These are phyloP conservation scores for Pseudonitzschia delicatissima DNA, from an alignment of 108 stramenopile species.

Conservation along the genomic window DNA sequence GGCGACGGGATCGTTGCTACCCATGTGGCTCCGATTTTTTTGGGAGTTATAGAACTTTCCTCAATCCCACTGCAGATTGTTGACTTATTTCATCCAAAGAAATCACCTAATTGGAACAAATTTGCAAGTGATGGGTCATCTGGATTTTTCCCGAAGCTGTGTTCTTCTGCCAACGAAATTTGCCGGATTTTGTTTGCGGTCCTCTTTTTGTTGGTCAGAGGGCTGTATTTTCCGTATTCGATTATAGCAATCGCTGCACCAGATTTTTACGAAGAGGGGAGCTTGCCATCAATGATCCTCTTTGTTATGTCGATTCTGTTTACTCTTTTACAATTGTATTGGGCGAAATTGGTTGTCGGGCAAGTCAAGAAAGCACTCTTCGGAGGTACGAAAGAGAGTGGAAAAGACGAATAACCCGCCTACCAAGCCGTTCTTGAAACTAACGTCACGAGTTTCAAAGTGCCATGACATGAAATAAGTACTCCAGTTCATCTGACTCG, in stretches of 20 bases:
- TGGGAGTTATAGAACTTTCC: slow-evolving; percentile 67
- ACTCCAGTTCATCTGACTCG: no score
- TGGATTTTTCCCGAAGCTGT: slow-evolving; percentile 7
- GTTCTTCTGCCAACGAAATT: slow-evolving; percentile 31
- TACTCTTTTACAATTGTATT: slow-evolving; percentile 48
- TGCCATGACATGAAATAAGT: no score
- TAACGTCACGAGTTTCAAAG: no score
- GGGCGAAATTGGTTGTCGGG: slow-evolving; percentile 46
- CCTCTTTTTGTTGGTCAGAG: slow-evolving; percentile 46
- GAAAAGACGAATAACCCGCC: background rate
- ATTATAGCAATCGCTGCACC: slow-evolving; percentile 29
- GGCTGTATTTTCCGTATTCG: slow-evolving; percentile 57
- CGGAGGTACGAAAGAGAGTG: background rate
- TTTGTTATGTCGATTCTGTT: slow-evolving; percentile 36
- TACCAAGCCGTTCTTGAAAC: no score
- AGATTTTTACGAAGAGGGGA: slow-evolving; percentile 28
- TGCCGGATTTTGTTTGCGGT: slow-evolving; percentile 50
- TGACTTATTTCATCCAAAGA: slow-evolving; percentile 67
- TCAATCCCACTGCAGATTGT: slow-evolving; percentile 56
- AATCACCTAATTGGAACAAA: slow-evolving; percentile 38
- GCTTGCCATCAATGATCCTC: slow-evolving; percentile 21
- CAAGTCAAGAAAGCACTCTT: slow-evolving; percentile 38
- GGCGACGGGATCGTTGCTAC: slow-evolving; percentile 22
- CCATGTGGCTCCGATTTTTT: slow-evolving; percentile 63
- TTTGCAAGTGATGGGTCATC: slow-evolving; percentile 18